These are phyloP conservation scores for Fraxinus quadrangulata DNA, from an alignment of 257 asterid genomes.

Conservation along the genomic window DNA sequence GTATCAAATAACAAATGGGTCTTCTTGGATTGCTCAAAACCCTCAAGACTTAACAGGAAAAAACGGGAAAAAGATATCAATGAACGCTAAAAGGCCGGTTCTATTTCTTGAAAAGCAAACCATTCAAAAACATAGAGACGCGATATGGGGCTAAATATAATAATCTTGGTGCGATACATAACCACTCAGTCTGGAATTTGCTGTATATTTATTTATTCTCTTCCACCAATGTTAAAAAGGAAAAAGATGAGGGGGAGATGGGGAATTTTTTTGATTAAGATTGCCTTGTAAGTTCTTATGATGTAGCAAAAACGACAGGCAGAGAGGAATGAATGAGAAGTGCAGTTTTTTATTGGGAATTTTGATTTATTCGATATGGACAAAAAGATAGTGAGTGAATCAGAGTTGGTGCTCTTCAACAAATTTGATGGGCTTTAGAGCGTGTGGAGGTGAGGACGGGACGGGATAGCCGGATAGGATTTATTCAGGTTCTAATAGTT, in stretches of 20 bases:
- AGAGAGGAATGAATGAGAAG: constrained; percentile 35
- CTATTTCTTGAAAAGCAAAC: neutral
- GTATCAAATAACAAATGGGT: constrained; percentile 32
- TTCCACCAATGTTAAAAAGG: constrained; percentile 25
- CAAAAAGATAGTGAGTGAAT: constrained; percentile 22
- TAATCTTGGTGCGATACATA: neutral
- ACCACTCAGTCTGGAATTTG: neutral
- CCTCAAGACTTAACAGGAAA: constrained; percentile 36
- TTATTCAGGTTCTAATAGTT: too few relatives aligned
- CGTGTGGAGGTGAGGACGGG: neutral
- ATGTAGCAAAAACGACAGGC: constrained; percentile 39
- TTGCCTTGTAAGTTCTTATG: constrained; percentile 28
- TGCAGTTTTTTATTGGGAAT: constrained; percentile 35
- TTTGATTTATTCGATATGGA: constrained; percentile 37
- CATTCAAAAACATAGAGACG: neutral
- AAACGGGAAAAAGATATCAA: neutral
- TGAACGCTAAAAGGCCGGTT: neutral
- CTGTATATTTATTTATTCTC: neutral
- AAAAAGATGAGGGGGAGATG: constrained; percentile 13
- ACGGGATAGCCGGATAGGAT: too few relatives aligned
- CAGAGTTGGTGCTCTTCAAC: neutral
- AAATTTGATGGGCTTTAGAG: neutral
- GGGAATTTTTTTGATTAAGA: constrained; percentile 9
- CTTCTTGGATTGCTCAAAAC: constrained; percentile 29
- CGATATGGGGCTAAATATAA: neutral